Evolutionary conservation across 805 yeast species (phyloP), one percentile per base, ranked within the genome.

Genomic region (Allodekkera sacchari): DNA sequence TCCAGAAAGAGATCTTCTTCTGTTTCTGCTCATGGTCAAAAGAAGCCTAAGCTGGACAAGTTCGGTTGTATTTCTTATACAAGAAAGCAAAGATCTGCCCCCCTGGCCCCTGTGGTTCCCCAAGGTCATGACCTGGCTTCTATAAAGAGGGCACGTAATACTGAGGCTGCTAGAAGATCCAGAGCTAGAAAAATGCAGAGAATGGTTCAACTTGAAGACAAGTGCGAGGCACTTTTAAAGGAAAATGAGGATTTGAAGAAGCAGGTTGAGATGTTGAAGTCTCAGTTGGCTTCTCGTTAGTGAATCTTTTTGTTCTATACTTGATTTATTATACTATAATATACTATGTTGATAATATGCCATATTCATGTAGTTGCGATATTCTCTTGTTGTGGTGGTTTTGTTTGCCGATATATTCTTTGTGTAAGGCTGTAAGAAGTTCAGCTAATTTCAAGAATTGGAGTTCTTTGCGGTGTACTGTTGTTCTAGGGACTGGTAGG

Each of bases 131-230:
- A 87, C 55, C 73, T 79, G n/a, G 71, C 69, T 35, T 73, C 84
- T 28, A 56, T 82, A 48, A 89, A 89, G 64, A 78, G 97, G 55
- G 97, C 97, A 7, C 78, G 89, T 59, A 89, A 92, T 70, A 89
- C 89, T n/a, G 95, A 87, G 54, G 96, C 97, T 44, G 96, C 96
- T 6, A 77, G 96, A 58, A 74, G 96, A 52, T 85, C 95, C 18
- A 70, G 96, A 50, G 96, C 96, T 16, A 76, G 95, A 56, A 85
- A 88, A 59, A 77, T 82, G 77, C 83, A 83, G 55, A 74, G 94
- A 57, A 82, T 88, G 84, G 48, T 59, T 38, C 89, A 83, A 54
- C 64, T 88, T 53, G 96, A 88, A 59, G 73, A 59, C 16, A 76
- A 74, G 55, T 92, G 87, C 33, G 84, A 77, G 43, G 68, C 57